phyloP scores from a whole-genome alignment of 2,329 filamentous ascomycete species.

The Neoscytalidium dimidiatum region DNA sequence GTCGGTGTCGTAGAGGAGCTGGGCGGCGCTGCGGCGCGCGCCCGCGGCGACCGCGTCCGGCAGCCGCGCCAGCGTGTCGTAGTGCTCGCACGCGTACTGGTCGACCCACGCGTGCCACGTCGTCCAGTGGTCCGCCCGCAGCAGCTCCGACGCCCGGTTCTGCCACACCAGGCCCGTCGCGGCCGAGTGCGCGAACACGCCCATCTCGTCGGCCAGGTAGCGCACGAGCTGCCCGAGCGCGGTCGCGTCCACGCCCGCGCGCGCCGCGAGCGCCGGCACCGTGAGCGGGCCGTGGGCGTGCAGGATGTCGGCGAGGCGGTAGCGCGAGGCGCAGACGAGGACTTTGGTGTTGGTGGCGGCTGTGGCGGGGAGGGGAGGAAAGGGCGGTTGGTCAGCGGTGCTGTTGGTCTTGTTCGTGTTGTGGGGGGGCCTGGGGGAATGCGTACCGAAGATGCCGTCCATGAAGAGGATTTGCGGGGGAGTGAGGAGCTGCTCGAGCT shows the following conservation, averaged over 20 bases:
- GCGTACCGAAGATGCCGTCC: not conserved
- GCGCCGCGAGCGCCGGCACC: not conserved
- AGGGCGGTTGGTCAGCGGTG: not conserved
- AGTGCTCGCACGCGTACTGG: not conserved
- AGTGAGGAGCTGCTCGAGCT: not conserved
- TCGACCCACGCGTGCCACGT: slow-evolving; percentile 5
- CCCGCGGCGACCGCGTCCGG: not conserved
- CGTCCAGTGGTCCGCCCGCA: not conserved
- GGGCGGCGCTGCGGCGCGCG: not conserved
- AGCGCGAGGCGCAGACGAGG: slow-evolving; percentile 3
- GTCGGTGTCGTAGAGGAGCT: not conserved
- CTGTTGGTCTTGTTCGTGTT: too few relatives aligned
- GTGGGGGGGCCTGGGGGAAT: not conserved
- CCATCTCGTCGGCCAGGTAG: slow-evolving; percentile 3
- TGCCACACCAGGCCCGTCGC: not conserved
- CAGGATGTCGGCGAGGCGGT: not conserved
- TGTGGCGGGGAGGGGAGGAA: not conserved
- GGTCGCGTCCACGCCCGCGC: not conserved
- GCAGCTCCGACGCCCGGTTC: not conserved
- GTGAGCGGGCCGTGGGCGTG: not conserved
- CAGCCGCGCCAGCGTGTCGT: not conserved
- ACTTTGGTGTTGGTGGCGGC: slow-evolving; percentile 9
- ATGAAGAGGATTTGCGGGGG: not conserved
- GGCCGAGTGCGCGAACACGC: not conserved
- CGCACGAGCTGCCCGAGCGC: not conserved